Percentiles rank a stretch among this genome's conserved stretches.
Evolutionary conservation across 495 filamentous ascomycete genomes (phyloP).

Genomic region (Xylaria sp.): DNA sequence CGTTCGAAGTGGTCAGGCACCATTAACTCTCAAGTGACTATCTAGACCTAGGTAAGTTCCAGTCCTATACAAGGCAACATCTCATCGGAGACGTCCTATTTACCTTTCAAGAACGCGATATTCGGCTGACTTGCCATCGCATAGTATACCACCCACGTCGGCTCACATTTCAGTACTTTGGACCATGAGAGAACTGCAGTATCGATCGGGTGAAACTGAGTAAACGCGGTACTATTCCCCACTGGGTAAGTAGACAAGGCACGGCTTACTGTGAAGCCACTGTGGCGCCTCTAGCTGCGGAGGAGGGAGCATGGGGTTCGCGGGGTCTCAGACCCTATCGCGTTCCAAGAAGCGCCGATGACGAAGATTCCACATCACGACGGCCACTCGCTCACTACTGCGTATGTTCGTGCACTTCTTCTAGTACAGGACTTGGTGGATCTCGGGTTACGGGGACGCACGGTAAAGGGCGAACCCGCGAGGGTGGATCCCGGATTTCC

Average conservation of each 20-base stretch:
- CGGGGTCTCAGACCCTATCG: too few relatives aligned
- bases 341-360: too few relatives aligned
- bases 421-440: background rate
- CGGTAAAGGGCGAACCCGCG: background rate
- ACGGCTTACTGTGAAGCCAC: background rate
- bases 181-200: background rate
- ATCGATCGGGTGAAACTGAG: too few relatives aligned
- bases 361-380: too few relatives aligned
- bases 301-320: background rate
- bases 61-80: background rate
- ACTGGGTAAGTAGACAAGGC: background rate
- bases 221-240: background rate
- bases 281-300: background rate
- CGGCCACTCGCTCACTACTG: background rate
- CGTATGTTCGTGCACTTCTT: background rate
- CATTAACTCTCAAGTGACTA: background rate
- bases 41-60: too few relatives aligned
- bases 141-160: background rate
- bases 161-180: background rate
- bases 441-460: background rate
- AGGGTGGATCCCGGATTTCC: background rate
- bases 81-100: background rate
- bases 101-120: background rate
- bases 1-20: background rate
- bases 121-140: background rate